These are phyloP conservation scores for Fusarium transvaalense DNA, from an alignment of 2,329 filamentous ascomycete species.

Conservation along the genomic window DNA sequence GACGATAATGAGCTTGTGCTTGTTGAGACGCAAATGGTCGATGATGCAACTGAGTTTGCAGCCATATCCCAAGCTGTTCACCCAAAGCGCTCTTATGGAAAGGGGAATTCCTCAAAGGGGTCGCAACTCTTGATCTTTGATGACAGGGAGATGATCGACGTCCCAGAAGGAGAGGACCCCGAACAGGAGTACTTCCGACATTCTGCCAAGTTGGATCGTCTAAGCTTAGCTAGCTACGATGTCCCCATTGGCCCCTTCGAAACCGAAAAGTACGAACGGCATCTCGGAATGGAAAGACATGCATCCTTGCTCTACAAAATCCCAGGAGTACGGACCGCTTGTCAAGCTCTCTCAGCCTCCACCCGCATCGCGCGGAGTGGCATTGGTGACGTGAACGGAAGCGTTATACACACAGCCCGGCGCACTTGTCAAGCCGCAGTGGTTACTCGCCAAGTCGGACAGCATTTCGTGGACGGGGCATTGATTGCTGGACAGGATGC, in stretches of 20 bases:
- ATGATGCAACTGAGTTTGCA: not conserved
- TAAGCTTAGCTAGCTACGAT: slow-evolving; percentile 5
- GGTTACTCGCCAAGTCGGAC: slow-evolving; percentile 8
- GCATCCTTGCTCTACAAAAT: not conserved
- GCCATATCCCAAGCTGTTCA: not conserved
- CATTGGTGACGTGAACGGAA: slow-evolving; percentile 4
- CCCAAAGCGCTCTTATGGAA: not conserved
- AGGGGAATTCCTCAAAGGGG: not conserved
- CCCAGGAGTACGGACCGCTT: not conserved
- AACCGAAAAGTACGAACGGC: not conserved
- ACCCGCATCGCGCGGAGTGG: not conserved
- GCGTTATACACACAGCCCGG: not conserved
- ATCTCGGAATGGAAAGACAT: not conserved
- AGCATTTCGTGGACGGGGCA: slow-evolving; percentile 12
- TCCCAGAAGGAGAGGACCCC: not conserved
- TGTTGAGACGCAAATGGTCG: not conserved
- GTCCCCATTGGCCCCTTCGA: slow-evolving; percentile 13
- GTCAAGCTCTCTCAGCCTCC: not conserved
- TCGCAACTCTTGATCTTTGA: not conserved
- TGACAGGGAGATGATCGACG: not conserved
- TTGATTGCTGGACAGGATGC: slow-evolving; percentile 3
- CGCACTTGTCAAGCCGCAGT: slow-evolving; percentile 11
- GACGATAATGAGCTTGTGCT: not conserved
- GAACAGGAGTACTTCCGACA: not conserved
- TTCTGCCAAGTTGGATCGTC: not conserved